Percentiles rank a stretch among this genome's conserved stretches.
Conservation (phyloP, 108 stramenopile genomes). For the Ochromonas danica region DNA sequence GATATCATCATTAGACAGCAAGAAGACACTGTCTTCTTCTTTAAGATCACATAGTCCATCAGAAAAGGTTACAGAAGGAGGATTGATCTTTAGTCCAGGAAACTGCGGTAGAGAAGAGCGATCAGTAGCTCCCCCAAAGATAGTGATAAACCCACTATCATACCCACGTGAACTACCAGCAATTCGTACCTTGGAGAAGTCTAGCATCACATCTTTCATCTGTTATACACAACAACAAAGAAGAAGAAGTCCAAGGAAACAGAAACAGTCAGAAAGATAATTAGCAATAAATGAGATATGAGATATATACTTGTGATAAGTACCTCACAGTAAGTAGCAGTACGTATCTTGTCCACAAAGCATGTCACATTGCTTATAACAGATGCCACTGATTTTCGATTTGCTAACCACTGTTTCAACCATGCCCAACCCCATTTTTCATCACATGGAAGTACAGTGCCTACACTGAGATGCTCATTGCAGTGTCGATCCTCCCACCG, state of each 20-base stretch:
- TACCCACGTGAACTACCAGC: neutral
- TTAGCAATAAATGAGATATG: neutral
- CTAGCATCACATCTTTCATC: slow-evolving; percentile 2
- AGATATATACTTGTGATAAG: neutral
- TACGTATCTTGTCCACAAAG: neutral
- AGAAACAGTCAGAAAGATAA: neutral
- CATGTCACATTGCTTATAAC: neutral
- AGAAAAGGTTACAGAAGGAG: neutral
- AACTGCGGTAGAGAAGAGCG: neutral
- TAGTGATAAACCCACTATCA: neutral
- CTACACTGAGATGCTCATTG: neutral
- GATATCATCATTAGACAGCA: slow-evolving; percentile 32
- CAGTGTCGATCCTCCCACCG: neutral
- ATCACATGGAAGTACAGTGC: slow-evolving; percentile 2
- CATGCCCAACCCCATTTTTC: neutral
- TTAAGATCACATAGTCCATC: neutral
- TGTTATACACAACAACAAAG: neutral
- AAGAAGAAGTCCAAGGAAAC: neutral
- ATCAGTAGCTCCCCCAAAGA: neutral
- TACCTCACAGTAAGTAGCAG: slow-evolving; percentile 12
- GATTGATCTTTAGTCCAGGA: neutral
- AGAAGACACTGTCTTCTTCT: neutral
- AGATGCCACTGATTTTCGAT: neutral
- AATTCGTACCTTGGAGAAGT: neutral
- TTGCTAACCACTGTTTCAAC: neutral